Conservation (phyloP, 495 filamentous ascomycete species). For the Lasiosphaeria hispida region DNA sequence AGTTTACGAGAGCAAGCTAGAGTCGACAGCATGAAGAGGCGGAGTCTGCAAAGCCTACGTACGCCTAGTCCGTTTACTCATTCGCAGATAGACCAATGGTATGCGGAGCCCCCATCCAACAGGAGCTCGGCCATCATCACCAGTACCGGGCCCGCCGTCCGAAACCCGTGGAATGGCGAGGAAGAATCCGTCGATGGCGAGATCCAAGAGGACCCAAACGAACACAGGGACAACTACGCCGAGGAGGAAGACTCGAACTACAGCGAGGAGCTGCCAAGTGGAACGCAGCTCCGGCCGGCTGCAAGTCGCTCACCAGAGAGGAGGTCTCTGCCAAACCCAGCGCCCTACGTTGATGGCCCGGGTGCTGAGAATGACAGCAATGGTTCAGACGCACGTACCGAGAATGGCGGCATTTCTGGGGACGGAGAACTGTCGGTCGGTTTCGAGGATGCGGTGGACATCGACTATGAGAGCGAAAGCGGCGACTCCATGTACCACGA, state of each 20-base stretch:
- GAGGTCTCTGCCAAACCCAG: background rate
- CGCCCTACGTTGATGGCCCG: background rate
- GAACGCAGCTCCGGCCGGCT: constrained; percentile 11
- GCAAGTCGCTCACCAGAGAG: constrained; percentile 14
- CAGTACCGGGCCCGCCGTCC: constrained; percentile 11
- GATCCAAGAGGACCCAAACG: background rate
- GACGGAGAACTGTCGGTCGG: constrained; percentile 14
- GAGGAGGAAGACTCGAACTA: constrained; percentile 27
- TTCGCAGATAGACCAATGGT: constrained; percentile 67
- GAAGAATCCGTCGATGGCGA: constrained; percentile 32
- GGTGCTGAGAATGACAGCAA: constrained; percentile 7
- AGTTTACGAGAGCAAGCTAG: constrained; percentile 76
- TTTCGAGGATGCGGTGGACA: constrained; percentile 29
- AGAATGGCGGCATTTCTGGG: constrained; percentile 30
- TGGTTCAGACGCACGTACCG: constrained; percentile 37
- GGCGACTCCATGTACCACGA: constrained; percentile 60
- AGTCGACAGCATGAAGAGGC: constrained; percentile 76
- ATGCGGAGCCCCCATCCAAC: constrained; percentile 48
- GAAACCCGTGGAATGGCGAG: constrained; percentile 37
- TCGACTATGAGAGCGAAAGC: constrained; percentile 46
- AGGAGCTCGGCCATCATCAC: constrained; percentile 21
- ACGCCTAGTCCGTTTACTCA: constrained; percentile 83
- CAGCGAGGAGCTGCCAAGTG: constrained; percentile 15
- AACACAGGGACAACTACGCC: constrained; percentile 1
- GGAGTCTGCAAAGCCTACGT: constrained; percentile 79